Evolutionary conservation across 257 asterid species (phyloP), one percentile per base, ranked within the genome.

Genomic region (Solanum microdontum): DNA sequence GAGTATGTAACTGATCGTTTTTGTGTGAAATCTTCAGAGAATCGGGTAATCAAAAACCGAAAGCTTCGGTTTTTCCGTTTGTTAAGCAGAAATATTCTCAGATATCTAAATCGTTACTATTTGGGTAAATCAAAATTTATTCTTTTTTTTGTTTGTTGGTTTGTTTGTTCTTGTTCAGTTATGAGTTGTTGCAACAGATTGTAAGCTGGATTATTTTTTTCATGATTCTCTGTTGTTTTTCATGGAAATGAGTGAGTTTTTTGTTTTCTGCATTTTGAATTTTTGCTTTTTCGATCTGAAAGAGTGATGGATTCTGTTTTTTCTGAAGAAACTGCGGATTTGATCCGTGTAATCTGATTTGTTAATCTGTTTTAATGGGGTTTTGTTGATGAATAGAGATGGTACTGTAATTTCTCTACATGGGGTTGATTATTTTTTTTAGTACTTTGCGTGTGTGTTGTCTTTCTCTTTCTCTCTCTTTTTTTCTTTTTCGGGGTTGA

Each of bases 31-130:
- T 68, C 51, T 33, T 82, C 12, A 45, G 72, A 88, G 70, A 26
- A 80, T 80, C 85, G 40, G 87, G 87, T 75, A 39, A 85, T 86
- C 69, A 62, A 34, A 39, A 48, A 74, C 73, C 86, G 69, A 79
- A 88, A 86, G 88, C 86, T 58, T 89, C 86, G 70, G 86, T 66
- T 86, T 74, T 76, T 60, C 62, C 88, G 87, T 91, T 86, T 88
- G 88, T 89, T 85, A 85, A 73, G 72, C 60, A 85, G 66, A 85
- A 84, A 45, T 84, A 84, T 64, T 74, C 85, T 58, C 89, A 62
- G 84, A 60, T 79, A 23, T 43, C 23, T 74, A 14, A 40, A n/a
- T 79, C 39, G 64, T 79, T 26, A 79, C 64, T 39, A 79, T 40
- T 79, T 79, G 7, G n/a, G 84, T 79, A 79, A 43, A 79, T 43